These are phyloP conservation scores for Globisporangium spiculum DNA, from an alignment of 352 stramenopile species.

Conservation along the genomic window DNA sequence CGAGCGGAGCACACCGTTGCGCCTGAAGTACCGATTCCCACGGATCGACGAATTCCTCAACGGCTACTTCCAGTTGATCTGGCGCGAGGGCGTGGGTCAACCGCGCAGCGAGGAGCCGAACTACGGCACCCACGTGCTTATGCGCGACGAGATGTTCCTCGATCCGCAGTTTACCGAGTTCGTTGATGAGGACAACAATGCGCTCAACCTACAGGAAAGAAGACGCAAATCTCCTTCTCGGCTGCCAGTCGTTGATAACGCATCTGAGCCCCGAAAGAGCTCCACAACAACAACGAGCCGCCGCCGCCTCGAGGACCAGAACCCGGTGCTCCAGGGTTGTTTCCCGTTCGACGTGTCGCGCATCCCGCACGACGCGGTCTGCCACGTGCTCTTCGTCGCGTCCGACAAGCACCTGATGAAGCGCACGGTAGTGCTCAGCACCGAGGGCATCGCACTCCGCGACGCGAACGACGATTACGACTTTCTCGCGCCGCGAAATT, in stretches of 20 bases:
- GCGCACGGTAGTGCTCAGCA: conserved; percentile 55
- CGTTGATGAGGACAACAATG: not conserved
- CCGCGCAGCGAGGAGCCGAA: conserved; percentile 50
- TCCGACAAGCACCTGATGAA: conserved; percentile 56
- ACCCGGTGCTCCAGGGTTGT: conserved; percentile 29
- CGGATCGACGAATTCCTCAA: conserved; percentile 37
- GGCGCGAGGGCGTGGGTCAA: conserved; percentile 35
- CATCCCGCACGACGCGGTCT: conserved; percentile 42
- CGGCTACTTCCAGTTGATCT: conserved; percentile 73
- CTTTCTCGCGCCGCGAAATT: conserved; percentile 20
- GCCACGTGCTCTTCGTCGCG: conserved; percentile 57
- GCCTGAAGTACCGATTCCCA: conserved; percentile 47
- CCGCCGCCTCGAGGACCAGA: conserved; percentile 25
- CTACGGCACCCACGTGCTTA: conserved; percentile 39
- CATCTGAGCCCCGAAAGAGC: not conserved
- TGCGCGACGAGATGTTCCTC: conserved; percentile 43
- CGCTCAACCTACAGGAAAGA: conserved; percentile 12
- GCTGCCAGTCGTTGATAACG: not conserved
- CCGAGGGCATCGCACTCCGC: conserved; percentile 42
- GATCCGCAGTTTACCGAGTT: conserved; percentile 22
- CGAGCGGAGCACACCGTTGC: conserved; percentile 31
- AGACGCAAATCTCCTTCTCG: not conserved
- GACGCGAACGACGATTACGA: conserved; percentile 22
- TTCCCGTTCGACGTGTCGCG: conserved; percentile 43
- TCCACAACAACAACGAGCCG: not conserved